A percentile compares a stretch with the other conserved stretches of the same genome.
Evolutionary conservation across 1,284 basidiomycete species (phyloP).

Genomic region (Boletus smithii): DNA sequence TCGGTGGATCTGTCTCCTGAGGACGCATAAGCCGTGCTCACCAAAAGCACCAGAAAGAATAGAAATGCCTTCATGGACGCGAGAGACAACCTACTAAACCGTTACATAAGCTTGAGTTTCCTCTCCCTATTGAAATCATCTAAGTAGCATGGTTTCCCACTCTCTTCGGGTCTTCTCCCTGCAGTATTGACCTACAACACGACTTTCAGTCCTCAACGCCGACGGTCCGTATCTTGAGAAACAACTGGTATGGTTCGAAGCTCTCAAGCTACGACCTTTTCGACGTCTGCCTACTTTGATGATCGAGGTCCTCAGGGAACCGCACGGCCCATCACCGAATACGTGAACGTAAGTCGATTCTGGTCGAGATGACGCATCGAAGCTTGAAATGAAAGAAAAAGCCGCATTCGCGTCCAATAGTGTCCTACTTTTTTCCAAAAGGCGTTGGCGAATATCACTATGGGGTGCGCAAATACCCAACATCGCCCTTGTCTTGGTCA

Average conservation of each 20-base stretch:
- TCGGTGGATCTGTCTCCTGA: conserved; percentile 57
- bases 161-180: too few relatives aligned
- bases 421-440: conserved; percentile 95
- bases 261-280: conserved; percentile 60
- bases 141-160: too few relatives aligned
- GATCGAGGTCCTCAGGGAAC: conserved; percentile 64
- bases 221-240: too few relatives aligned
- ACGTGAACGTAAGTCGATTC: conserved; percentile 56
- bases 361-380: conserved; percentile 28
- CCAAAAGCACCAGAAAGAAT: conserved; percentile 14
- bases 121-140: too few relatives aligned
- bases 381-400: conserved; percentile 26
- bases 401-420: conserved; percentile 84
- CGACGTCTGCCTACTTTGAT: conserved; percentile 66
- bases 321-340: conserved; percentile 71
- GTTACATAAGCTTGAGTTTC: too few relatives aligned
- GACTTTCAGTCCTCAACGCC: too few relatives aligned
- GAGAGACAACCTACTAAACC: too few relatives aligned
- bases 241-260: conserved; percentile 42
- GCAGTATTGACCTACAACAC: neutral
- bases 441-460: conserved; percentile 95
- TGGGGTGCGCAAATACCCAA: conserved; percentile 60
- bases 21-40: conserved; percentile 35
- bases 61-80: conserved; percentile 16
- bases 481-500: too few relatives aligned